phyloP scores from a whole-genome alignment of 345 rosid genomes.

The Litchi chinensis region DNA sequence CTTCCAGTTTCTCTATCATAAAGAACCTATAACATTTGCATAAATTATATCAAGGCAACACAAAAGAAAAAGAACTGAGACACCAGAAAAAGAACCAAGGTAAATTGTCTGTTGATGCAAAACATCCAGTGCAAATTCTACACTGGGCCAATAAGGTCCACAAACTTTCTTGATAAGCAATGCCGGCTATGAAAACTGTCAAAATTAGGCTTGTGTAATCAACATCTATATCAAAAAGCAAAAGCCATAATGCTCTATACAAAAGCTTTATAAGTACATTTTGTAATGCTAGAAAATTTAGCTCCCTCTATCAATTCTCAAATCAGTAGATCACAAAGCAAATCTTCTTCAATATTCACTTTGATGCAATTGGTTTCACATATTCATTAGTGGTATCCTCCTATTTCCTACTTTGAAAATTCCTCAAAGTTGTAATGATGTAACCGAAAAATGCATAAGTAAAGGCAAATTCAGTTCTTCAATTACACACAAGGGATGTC shows the following conservation, averaged over 20 bases:
- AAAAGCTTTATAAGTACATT: not conserved
- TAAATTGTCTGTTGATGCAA: not conserved
- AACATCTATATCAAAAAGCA: not conserved
- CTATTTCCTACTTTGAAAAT: not conserved
- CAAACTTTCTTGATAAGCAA: not conserved
- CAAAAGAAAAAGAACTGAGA: not conserved
- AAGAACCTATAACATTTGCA: constrained; percentile 56
- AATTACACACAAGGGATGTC: not conserved
- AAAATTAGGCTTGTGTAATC: not conserved
- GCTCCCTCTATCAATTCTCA: not conserved
- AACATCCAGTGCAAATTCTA: not conserved
- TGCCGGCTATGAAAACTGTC: not conserved
- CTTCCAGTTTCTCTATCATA: constrained; percentile 78
- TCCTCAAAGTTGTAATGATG: not conserved
- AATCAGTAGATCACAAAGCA: not conserved
- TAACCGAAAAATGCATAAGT: not conserved
- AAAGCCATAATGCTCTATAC: not conserved
- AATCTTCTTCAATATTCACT: not conserved
- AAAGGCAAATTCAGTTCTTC: not conserved
- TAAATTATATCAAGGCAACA: not conserved
- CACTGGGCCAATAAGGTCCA: not conserved
- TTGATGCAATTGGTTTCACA: not conserved
- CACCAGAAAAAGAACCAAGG: not conserved
- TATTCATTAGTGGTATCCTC: not conserved
- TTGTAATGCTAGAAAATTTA: not conserved